These are phyloP conservation scores for Cryomyces minteri DNA, from an alignment of 495 filamentous ascomycete species.

Conservation along the genomic window DNA sequence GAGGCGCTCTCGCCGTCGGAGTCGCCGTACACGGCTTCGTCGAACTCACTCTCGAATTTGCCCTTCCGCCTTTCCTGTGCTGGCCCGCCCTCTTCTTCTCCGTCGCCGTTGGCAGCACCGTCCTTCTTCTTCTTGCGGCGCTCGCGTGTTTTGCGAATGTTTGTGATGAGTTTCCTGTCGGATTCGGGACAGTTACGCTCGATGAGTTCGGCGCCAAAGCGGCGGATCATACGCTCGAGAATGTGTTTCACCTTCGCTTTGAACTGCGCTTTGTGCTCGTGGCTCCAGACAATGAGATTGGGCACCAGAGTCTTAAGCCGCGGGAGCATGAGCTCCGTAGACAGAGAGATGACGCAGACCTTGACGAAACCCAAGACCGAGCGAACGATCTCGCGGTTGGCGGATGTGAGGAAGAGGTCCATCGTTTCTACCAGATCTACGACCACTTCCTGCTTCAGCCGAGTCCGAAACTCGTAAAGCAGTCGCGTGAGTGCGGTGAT, in stretches of 20 bases:
- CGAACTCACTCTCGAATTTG: slow-evolving; percentile 77
- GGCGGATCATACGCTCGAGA: slow-evolving; percentile 74
- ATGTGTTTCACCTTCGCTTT: slow-evolving; percentile 95
- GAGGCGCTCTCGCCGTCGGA: slow-evolving; percentile 30
- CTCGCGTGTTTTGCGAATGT: slow-evolving; percentile 87
- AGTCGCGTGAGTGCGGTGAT: slow-evolving; percentile 84
- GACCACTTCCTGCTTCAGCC: slow-evolving; percentile 38
- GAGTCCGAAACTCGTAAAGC: slow-evolving; percentile 64
- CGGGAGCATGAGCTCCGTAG: slow-evolving; percentile 52
- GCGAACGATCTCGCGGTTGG: slow-evolving; percentile 89
- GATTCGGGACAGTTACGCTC: slow-evolving; percentile 62
- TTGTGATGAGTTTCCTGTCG: slow-evolving; percentile 75
- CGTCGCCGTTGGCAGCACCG: slow-evolving; percentile 12
- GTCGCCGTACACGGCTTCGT: slow-evolving; percentile 84
- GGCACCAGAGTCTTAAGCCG: slow-evolving; percentile 58
- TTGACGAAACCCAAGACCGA: slow-evolving; percentile 90
- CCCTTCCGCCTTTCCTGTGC: slow-evolving; percentile 25
- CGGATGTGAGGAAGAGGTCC: slow-evolving; percentile 82
- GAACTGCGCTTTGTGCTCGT: slow-evolving; percentile 94
- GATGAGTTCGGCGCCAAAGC: slow-evolving; percentile 66
- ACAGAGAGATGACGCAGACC: slow-evolving; percentile 75
- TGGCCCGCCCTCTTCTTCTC: slow-evolving; percentile 1
- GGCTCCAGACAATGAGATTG: slow-evolving; percentile 86
- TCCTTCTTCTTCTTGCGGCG: slow-evolving; percentile 65
- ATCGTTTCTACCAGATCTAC: slow-evolving; percentile 76